Percentiles rank a stretch among this genome's conserved stretches.
Conservation (phyloP, 2,329 filamentous ascomycete species). For the Ascochyta clinopodiicola region DNA sequence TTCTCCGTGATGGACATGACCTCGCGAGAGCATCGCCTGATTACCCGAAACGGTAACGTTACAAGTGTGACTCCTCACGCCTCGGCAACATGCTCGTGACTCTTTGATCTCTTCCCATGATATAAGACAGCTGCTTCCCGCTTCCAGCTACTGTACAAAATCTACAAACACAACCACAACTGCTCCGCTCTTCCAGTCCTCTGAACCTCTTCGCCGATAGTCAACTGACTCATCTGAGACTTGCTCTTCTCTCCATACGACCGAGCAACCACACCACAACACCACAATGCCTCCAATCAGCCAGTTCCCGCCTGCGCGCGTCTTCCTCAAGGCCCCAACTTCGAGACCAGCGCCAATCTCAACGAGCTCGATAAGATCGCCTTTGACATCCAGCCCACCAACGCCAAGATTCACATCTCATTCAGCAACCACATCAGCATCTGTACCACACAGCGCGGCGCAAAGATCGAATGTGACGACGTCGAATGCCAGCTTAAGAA, state of each 20-base stretch:
- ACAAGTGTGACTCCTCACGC: constrained; percentile 13
- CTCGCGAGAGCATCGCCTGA: constrained; percentile 24
- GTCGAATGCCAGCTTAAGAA: constrained; percentile 1
- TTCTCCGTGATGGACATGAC: constrained; percentile 15
- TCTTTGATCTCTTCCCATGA: neutral
- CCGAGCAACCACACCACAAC: neutral
- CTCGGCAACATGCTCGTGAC: constrained; percentile 17
- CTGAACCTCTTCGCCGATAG: neutral
- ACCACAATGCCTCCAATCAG: constrained; percentile 36
- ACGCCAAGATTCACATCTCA: constrained; percentile 16
- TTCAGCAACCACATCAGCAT: constrained; percentile 8
- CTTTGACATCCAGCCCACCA: constrained; percentile 7
- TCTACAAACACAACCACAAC: neutral
- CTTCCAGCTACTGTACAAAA: neutral
- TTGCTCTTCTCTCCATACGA: constrained; percentile 1
- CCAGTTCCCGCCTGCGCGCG: constrained; percentile 38
- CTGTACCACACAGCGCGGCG: constrained; percentile 3
- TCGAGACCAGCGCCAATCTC: constrained; percentile 6
- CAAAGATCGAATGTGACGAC: constrained; percentile 1
- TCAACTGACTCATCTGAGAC: neutral
- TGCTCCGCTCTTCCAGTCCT: neutral
- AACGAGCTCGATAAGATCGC: constrained; percentile 13
- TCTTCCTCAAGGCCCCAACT: constrained; percentile 31
- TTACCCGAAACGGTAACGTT: constrained; percentile 17
- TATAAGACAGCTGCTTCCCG: constrained; percentile 9